A percentile compares a stretch with the other conserved stretches of the same genome.
phyloP scores from a whole-genome alignment of 2,329 filamentous ascomycete genomes.

The Lasiodiplodia gonubiensis region DNA sequence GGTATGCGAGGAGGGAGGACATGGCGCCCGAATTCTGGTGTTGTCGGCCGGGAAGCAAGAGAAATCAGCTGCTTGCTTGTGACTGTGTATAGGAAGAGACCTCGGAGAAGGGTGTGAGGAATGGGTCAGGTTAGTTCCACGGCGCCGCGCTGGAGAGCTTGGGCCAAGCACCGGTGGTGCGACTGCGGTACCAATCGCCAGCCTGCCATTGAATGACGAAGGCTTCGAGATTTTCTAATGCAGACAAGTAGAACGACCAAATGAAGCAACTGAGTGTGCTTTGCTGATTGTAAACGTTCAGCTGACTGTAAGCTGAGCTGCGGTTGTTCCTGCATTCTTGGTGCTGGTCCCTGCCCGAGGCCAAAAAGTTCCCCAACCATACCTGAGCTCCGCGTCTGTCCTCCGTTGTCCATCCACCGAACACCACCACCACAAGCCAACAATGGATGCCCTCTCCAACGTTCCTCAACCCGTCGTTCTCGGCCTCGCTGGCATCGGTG shows the following conservation, averaged over 20 bases:
- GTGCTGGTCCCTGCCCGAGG: conserved; percentile 12
- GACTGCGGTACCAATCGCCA: background rate
- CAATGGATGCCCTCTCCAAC: conserved; percentile 23
- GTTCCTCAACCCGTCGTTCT: conserved; percentile 23
- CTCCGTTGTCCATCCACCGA: background rate
- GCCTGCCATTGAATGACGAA: background rate
- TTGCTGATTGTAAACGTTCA: background rate
- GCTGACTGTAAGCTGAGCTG: conserved; percentile 6
- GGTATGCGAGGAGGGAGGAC: conserved; percentile 45
- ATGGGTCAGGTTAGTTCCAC: conserved; percentile 6
- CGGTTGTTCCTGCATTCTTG: background rate
- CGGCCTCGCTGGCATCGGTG: conserved; percentile 27
- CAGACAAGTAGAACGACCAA: background rate
- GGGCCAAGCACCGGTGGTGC: conserved; percentile 20
- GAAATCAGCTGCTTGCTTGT: background rate
- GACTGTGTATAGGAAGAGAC: background rate
- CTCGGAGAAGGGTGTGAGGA: background rate
- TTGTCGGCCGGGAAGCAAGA: background rate
- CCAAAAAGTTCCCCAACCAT: conserved; percentile 29
- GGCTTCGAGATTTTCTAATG: background rate
- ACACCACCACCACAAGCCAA: conserved; percentile 2
- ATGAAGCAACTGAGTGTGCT: no score
- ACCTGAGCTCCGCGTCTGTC: background rate
- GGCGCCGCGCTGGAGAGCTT: conserved; percentile 22
- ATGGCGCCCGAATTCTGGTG: conserved; percentile 33